These are phyloP conservation scores for Hypholoma sublateritium DNA, from an alignment of 768 basidiomycete species.

Conservation along the genomic window DNA sequence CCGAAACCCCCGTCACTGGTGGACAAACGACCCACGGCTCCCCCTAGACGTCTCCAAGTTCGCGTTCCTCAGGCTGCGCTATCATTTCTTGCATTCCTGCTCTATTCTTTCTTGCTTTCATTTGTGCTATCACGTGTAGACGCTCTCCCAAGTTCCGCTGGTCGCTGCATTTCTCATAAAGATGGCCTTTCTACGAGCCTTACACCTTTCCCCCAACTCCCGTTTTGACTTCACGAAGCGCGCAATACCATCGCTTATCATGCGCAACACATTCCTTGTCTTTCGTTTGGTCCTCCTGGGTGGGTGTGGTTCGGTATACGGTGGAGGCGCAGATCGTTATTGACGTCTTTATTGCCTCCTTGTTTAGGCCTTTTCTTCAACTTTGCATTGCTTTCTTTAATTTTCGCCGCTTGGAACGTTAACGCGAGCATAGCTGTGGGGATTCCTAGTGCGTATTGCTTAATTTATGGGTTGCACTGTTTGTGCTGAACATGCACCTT, in stretches of 20 bases:
- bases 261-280: constrained; percentile 56
- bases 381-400: constrained; percentile 49
- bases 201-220: constrained; percentile 3
- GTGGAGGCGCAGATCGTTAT: neutral
- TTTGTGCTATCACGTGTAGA: constrained; percentile 5
- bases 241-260: constrained; percentile 8
- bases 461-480: neutral
- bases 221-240: neutral
- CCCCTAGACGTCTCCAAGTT: too few species aligned
- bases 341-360: neutral
- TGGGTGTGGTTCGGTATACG: constrained; percentile 26
- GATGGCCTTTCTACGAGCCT: constrained; percentile 17
- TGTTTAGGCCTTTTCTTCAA: constrained; percentile 45
- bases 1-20: constrained; percentile 27
- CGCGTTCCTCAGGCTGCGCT: neutral
- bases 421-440: constrained; percentile 33
- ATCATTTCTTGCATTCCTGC: constrained; percentile 6
- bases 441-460: constrained; percentile 33
- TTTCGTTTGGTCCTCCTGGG: constrained; percentile 59
- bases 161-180: constrained; percentile 8
- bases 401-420: constrained; percentile 62
- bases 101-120: constrained; percentile 7
- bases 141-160: constrained; percentile 8
- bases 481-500: neutral
- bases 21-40: constrained; percentile 13